Evolutionary conservation across 108 stramenopile genomes (phyloP).

Genomic region (Cyclotella cryptica): DNA sequence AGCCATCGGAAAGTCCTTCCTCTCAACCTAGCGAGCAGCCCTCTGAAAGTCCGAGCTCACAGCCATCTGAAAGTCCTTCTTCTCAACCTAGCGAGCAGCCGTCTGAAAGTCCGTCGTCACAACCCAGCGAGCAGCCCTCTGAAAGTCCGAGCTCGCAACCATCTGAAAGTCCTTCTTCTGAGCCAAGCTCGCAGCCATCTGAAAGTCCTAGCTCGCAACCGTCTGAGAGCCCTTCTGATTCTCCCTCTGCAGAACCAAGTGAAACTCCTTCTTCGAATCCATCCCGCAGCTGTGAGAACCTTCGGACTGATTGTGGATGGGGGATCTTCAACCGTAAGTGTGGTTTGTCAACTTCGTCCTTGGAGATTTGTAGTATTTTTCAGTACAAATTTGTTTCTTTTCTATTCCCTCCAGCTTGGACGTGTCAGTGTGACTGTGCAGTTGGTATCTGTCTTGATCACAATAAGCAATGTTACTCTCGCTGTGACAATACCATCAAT

Average conservation of each 20-base stretch:
- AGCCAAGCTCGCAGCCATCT: slow-evolving; percentile 1
- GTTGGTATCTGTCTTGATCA: slow-evolving; percentile 21
- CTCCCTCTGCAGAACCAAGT: not conserved
- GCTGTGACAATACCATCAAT: slow-evolving; percentile 5
- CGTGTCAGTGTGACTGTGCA: slow-evolving; percentile 26
- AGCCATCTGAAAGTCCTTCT: not conserved
- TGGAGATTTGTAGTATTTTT: not conserved
- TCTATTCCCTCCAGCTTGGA: not conserved
- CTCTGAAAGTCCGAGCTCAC: not conserved
- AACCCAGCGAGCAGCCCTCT: slow-evolving; percentile 2
- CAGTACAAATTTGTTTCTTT: too few relatives aligned
- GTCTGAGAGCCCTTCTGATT: not conserved
- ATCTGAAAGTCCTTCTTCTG: not conserved
- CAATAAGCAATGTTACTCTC: slow-evolving; percentile 18
- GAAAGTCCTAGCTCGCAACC: not conserved
- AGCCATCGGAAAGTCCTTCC: not conserved
- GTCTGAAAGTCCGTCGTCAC: not conserved
- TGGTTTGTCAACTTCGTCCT: not conserved
- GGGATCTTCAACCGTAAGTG: not conserved
- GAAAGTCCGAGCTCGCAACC: not conserved
- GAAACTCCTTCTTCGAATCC: slow-evolving; percentile 17
- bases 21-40: not conserved
- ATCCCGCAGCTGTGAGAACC: slow-evolving; percentile 9
- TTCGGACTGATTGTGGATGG: slow-evolving; percentile 15
- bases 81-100: not conserved